phyloP scores from a whole-genome alignment of 257 asterid genomes.

The Nicotiana knightiana region DNA sequence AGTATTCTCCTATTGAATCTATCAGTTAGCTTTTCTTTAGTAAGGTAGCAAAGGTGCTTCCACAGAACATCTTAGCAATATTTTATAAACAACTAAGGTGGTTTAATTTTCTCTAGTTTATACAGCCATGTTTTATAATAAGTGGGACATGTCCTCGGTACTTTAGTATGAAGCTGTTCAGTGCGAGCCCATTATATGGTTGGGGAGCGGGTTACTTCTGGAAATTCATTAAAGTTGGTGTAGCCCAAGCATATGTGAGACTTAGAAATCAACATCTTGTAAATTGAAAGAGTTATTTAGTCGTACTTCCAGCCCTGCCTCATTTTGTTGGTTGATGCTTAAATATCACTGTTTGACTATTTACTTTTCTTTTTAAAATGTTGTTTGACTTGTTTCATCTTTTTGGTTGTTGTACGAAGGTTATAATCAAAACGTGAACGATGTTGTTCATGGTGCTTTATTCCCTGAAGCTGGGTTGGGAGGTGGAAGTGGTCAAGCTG shows the following conservation, averaged over 20 bases:
- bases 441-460: conserved; percentile 70
- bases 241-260: background rate
- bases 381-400: background rate
- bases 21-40: background rate
- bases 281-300: background rate
- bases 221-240: background rate
- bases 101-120: background rate
- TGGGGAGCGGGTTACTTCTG: background rate
- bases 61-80: background rate
- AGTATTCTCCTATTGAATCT: background rate
- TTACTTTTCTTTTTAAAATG: background rate
- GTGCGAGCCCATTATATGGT: background rate
- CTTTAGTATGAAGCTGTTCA: background rate
- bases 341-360: background rate
- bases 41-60: background rate
- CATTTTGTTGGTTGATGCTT: background rate
- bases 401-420: conserved; percentile 27
- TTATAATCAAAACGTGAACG: conserved; percentile 63
- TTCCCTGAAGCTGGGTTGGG: conserved; percentile 84
- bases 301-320: background rate
- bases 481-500: conserved; percentile 61
- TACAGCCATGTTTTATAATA: too few relatives aligned
- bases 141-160: too few relatives aligned
- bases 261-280: background rate
- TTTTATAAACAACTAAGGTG: background rate